Evolutionary conservation across 1,284 basidiomycete genomes (phyloP), one percentile per base, ranked within the genome.

Genomic region (Marasmius tenuissimus): DNA sequence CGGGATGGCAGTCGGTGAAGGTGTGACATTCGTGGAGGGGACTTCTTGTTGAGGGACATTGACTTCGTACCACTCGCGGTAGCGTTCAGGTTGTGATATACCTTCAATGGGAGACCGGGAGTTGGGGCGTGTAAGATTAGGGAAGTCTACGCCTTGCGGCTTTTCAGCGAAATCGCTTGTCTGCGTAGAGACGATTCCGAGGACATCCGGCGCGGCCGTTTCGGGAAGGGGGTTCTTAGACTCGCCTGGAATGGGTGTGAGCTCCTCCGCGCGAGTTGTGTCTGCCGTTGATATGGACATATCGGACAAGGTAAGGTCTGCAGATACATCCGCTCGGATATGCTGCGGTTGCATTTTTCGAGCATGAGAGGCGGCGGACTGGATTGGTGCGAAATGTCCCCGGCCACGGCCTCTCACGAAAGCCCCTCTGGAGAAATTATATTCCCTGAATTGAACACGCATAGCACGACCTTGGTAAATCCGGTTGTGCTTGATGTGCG

Each of bases 401-500:
- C 75, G 71, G 18, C 75, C 76, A 54, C 76, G 77, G 42, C 39
- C 65, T 37, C 71, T 74, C 39, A 77, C 77, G 81, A 81, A 84
- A 27, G 69, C 71, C 35, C 74, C 75, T 35, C 82, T 76, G 37
- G 76, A 71, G n/a, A 82, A 83, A 63, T 85, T 84, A 67, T 79
- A 81, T 63, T 86, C 85, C 52, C 85, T 77, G 48, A 87, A 73
- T 65, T 91, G 89, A 50, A 92, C 89, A 20, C 90, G 85, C 69
- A 92, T 86, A 6, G 85, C 78, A 49, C 88, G 85, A 20, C 88
- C 88, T 59, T 86, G 81, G 60, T 89, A 79, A 12, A 85, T 71
- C 47, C 82, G 84, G 69, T 91, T 88, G 66, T 92, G 86, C 90
- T 92, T 54, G 14, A 34, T 39, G 51, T n/a, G 55, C 56, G 20